Conservation (phyloP, 768 basidiomycete species). For the Agrocybe praecox region DNA sequence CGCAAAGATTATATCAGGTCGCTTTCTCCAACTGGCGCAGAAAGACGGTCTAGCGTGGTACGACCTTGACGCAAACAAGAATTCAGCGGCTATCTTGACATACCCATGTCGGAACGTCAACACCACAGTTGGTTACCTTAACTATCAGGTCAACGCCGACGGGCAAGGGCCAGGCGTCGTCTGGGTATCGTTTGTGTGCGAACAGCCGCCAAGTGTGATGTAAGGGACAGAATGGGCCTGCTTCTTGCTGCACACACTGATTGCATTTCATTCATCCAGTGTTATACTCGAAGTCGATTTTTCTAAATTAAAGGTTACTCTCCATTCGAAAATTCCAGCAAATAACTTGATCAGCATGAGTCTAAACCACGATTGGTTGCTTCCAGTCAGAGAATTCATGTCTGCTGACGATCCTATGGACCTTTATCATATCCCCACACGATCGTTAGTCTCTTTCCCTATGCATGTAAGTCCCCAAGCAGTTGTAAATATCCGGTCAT, state of each 20-base stretch:
- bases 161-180: conserved; percentile 17
- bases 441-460: conserved; percentile 14
- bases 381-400: conserved; percentile 21
- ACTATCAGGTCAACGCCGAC: conserved; percentile 21
- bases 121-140: conserved; percentile 17
- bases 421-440: conserved; percentile 24
- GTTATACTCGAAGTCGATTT: conserved; percentile 19
- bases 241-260: background rate
- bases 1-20: conserved; percentile 21
- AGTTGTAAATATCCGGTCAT: too few relatives aligned
- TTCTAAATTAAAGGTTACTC: conserved; percentile 8
- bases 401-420: conserved; percentile 21
- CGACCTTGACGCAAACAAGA: conserved; percentile 21
- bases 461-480: conserved; percentile 20
- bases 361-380: conserved; percentile 22
- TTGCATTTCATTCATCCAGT: conserved; percentile 8
- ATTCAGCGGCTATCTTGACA: conserved; percentile 15
- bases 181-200: conserved; percentile 25
- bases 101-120: conserved; percentile 19
- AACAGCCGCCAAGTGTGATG: conserved; percentile 15
- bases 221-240: conserved; percentile 1
- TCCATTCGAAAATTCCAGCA: conserved; percentile 18
- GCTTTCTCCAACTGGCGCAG: conserved; percentile 23
- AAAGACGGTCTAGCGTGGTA: conserved; percentile 22
- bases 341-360: conserved; percentile 15